Evolutionary conservation across 495 filamentous ascomycete species (phyloP), one percentile per base, ranked within the genome.

Genomic region (Aspergillus conjunctus): DNA sequence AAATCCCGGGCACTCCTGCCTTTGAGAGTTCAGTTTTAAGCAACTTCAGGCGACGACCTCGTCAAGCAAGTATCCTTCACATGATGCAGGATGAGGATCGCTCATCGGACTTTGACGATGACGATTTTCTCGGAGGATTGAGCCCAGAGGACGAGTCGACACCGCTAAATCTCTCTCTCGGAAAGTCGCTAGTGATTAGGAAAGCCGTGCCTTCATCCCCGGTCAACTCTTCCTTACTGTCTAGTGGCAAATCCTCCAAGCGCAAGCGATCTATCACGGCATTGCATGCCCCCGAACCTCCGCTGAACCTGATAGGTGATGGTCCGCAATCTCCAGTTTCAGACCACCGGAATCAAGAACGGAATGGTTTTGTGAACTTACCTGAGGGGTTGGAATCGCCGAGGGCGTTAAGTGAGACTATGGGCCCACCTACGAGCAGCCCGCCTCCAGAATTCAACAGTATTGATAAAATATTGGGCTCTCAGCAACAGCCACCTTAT

Each of bases 21-120:
- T 79, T 80, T 49, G 83, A 87, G 39, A 85, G 67, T 30, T 85
- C 84, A 7, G 71, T 87, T 43, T 44, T 79, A 54, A 78, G 70
- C 64, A 88, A 87, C 63, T 90, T 90, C 71, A 87, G 82, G 59
- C 77, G 84, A 37, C 77, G 87, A 58, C 78, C 86, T 15, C 77
- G 87, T 71, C 87, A 91, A 68, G 83, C 85, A 7, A 91, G 87
- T 68, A 83, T 91, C 56, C 72, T 91, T 14, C 81, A 84, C 17
- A 85, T 86, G 76, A 82, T 85, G 64, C 83, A 85, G 51, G 68
- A 72, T 1, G 78, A 82, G 41, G 79, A 83, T 54, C 75, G 76
- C 18, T 78, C 76, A 55, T 73, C 77, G 41, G 75, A 81, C 43
- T 60, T 80, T 3, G 74, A 80, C 41, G 78, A 81, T 48, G 77